Percentiles rank a stretch among this genome's conserved stretches.
Conservation (phyloP, 768 basidiomycete genomes). For the Tricholoma terreum region DNA sequence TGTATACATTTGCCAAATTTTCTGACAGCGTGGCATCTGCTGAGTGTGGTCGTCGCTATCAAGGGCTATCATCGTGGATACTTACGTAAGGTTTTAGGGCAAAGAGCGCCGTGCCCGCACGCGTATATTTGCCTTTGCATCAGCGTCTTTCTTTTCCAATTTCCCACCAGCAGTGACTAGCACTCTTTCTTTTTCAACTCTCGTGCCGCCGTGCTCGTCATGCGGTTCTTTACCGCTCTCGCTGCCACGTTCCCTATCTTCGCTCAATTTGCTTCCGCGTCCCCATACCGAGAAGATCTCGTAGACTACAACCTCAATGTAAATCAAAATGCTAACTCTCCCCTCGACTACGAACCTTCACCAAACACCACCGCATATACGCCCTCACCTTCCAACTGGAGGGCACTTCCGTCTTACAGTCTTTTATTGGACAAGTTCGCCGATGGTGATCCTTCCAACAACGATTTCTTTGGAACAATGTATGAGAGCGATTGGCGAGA, state of each 20-base stretch:
- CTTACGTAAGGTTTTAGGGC: too few relatives aligned
- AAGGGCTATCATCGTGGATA: too few relatives aligned
- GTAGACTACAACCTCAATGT: conserved; percentile 74
- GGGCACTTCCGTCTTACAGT: conserved; percentile 74
- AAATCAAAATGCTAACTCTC: conserved; percentile 66
- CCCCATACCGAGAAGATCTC: conserved; percentile 68
- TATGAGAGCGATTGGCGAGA: conserved; percentile 86
- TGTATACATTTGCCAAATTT: too few relatives aligned
- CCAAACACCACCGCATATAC: conserved; percentile 68
- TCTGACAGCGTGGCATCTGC: too few relatives aligned
- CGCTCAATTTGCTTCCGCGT: conserved; percentile 41
- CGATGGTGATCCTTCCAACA: conserved; percentile 88
- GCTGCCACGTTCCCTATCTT: conserved; percentile 34
- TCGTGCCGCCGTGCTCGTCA: conserved; percentile 18
- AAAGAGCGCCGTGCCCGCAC: too few relatives aligned
- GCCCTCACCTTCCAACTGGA: conserved; percentile 83
- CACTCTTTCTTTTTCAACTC: not conserved
- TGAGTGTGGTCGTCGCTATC: too few relatives aligned
- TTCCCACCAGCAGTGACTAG: too few relatives aligned
- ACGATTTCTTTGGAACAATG: conserved; percentile 79
- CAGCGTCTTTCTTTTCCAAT: too few relatives aligned
- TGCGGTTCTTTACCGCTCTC: conserved; percentile 49
- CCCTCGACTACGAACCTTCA: conserved; percentile 60
- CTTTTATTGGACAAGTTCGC: conserved; percentile 91
- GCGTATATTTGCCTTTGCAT: too few relatives aligned